Percentiles rank a stretch among this genome's conserved stretches.
Conservation (phyloP, 495 filamentous ascomycete genomes). For the Neurospora terricola region DNA sequence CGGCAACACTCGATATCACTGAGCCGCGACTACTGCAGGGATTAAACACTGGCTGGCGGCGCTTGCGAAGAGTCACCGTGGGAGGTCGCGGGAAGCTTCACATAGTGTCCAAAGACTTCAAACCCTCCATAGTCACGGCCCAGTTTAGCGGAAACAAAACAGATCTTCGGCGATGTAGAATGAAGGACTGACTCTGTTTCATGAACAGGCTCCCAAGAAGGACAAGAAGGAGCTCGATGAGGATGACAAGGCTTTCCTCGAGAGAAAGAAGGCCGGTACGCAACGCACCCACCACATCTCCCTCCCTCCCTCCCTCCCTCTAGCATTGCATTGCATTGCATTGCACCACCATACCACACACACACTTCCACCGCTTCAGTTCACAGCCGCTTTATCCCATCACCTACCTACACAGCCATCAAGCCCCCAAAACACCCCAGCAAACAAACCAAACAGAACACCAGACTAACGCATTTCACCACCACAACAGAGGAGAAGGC, state of each 20-base stretch:
- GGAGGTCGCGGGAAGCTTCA: background rate
- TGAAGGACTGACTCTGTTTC: background rate
- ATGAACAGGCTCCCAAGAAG: conserved; percentile 54
- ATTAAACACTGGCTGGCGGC: background rate
- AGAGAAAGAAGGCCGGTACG: conserved; percentile 66
- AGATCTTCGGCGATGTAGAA: background rate
- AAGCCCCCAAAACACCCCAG: too few species aligned
- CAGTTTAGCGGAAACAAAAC: background rate
- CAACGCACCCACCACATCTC: too few species aligned
- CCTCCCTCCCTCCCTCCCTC: too few species aligned
- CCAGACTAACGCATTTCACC: conserved; percentile 3
- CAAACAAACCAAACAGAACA: too few species aligned
- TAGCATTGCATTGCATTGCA: too few species aligned
- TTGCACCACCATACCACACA: too few species aligned
- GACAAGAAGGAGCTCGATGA: conserved; percentile 64
- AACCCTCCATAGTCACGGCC: background rate
- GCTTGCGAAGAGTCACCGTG: background rate
- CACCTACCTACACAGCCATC: too few species aligned
- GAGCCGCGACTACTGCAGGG: background rate
- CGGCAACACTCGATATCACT: background rate
- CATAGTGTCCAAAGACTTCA: background rate
- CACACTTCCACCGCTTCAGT: too few species aligned
- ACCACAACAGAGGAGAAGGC: conserved; percentile 57
- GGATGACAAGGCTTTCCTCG: conserved; percentile 62
- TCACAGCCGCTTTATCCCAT: too few species aligned